Evolutionary conservation across 495 filamentous ascomycete species (phyloP).

Genomic region (Penicillium canescens): DNA sequence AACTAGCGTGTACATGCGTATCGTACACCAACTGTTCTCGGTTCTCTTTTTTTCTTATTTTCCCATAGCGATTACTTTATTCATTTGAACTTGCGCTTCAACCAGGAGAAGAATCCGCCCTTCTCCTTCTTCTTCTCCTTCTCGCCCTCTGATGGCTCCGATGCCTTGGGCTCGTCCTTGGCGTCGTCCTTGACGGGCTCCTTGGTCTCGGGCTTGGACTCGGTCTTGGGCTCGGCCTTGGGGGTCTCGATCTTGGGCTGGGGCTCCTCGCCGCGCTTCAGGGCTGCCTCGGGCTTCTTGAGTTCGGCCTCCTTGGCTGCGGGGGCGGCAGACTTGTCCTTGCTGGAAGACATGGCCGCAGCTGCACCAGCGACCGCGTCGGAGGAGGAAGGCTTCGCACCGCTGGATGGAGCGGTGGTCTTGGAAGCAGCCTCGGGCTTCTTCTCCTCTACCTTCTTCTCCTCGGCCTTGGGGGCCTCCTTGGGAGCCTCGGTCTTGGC

Average conservation of each 20-base stretch:
- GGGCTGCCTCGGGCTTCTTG: slow-evolving; percentile 27
- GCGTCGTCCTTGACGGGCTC: slow-evolving; percentile 8
- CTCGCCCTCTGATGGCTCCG: slow-evolving; percentile 11
- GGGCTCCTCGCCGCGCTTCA: slow-evolving; percentile 25
- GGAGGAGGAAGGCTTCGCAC: slow-evolving; percentile 14
- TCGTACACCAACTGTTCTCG: slow-evolving; percentile 22
- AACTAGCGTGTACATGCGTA: slow-evolving; percentile 14
- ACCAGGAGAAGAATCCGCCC: slow-evolving; percentile 28
- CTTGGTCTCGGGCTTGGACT: slow-evolving; percentile 11
- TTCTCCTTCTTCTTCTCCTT: slow-evolving; percentile 26
- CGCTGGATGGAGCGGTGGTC: slow-evolving; percentile 2
- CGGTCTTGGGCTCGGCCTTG: slow-evolving; percentile 31
- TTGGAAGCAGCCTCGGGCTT: slow-evolving; percentile 3
- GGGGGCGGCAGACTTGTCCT: slow-evolving; percentile 19
- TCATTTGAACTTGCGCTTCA: slow-evolving; percentile 35
- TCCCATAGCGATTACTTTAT: slow-evolving; percentile 1
- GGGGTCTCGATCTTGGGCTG: slow-evolving; percentile 39
- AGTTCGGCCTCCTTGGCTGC: slow-evolving; percentile 18
- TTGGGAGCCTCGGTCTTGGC: slow-evolving; percentile 10
- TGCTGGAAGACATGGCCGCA: slow-evolving; percentile 27
- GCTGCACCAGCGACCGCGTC: slow-evolving; percentile 25
- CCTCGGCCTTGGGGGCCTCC: slow-evolving; percentile 58
- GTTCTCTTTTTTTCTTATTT: slow-evolving; percentile 2
- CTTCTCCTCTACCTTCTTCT: slow-evolving; percentile 82
- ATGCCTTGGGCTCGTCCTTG: slow-evolving; percentile 10